Base-by-base conservation (phyloP, 2,329 filamentous ascomycete genomes). In the Fusarium domesticum region DNA sequence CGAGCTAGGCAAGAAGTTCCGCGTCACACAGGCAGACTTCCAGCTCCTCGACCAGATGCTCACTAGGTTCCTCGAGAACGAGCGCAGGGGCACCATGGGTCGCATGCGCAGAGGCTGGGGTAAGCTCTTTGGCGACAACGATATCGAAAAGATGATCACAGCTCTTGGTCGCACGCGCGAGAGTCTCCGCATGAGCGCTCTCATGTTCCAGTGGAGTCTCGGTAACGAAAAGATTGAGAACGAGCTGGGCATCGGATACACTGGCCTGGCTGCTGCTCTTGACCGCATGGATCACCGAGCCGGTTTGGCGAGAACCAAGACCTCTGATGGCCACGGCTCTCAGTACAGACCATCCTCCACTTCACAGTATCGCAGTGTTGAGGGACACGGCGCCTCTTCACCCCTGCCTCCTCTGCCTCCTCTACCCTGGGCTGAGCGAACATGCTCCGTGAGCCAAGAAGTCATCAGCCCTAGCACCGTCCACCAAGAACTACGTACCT, bases 1-100 rank as follows among this genome's bases (percentile, higher is more conserved):
- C n/a, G 83, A 85, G 62, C 71, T 87, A 36, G 78, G 80, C 56
- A 77, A 76, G 62, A 83, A 83, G 54, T 81, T 87, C 58, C 74
- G 76, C 28, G 72, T 77, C 18, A 77, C 81, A 10, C 74, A 80
- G 53, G 71, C 73, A 33, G 81, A 85, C 57, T 85, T 87, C 59
- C 72, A 78, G 45, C 70, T 78, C 3, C 72, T 87, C 2, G 78
- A 84, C 53, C 78, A 84, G 53, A 74, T 85, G 70, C 71, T 87
- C 16, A 67, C 69, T 57, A 80, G 78, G 55, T 75, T 81, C 48
- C 69, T 85, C 16, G 78, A 81, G 43, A 80, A 80, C 47, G 81
- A 85, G 58, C 77, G 75, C 57, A 81, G 79, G 56, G 62, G 80
- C 15, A 69, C 78, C 28, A 74, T 85, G 58, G 78, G 79, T 25